Base-by-base conservation (phyloP, 2,329 filamentous ascomycete genomes). In the Colletotrichum limetticola region DNA sequence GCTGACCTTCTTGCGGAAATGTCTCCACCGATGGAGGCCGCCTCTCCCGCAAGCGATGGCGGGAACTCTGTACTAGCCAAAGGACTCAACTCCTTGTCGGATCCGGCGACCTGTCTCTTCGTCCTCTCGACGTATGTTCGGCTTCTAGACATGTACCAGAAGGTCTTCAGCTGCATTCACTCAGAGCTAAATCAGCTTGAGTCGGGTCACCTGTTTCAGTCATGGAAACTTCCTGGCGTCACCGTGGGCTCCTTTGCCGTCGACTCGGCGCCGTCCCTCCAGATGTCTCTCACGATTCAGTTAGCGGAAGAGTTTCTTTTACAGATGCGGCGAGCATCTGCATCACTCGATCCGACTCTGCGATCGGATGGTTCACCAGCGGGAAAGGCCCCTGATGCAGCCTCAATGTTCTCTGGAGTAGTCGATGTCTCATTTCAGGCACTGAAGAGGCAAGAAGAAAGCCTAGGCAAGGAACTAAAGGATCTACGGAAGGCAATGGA, bases 221-320 rank as follows among this genome's bases (percentile, higher is more conserved):
- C 81, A 59, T 85, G 83, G 80, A 82, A 82, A 64, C 80, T 85
- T 2, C 84, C 84, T 12, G 80, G 82, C 60, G 83, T 85, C 4
- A 82, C 81, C 5, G 79, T 85, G 2, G 83, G 84, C 5, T 82
- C 82, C 4, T 84, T 84, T 57, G 79, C 82, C 5, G 80, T 85
- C 19, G 81, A 82, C 58, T 81, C 83, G 14, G 80, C 82, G 4
- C 82, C 82, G 1, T 80, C 80, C n/a, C 77, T 85, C 42, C 83
- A 85, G 71, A 84, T 85, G 80, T 84, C 80, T 12, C 78, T 85
- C 24, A 84, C 83, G 3, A 78, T 85, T 35, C 82, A 84, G 72
- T 77, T 85, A n/a, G 83, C 81, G 5, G 82, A 84, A 70, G 82
- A 84, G 74, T 84, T 85, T 55, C 77, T 85, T 16, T 76, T 75